Percentiles rank a stretch among this genome's conserved stretches.
Evolutionary conservation across 352 stramenopile genomes (phyloP).

Genomic region (Globisporangium irregulare): DNA sequence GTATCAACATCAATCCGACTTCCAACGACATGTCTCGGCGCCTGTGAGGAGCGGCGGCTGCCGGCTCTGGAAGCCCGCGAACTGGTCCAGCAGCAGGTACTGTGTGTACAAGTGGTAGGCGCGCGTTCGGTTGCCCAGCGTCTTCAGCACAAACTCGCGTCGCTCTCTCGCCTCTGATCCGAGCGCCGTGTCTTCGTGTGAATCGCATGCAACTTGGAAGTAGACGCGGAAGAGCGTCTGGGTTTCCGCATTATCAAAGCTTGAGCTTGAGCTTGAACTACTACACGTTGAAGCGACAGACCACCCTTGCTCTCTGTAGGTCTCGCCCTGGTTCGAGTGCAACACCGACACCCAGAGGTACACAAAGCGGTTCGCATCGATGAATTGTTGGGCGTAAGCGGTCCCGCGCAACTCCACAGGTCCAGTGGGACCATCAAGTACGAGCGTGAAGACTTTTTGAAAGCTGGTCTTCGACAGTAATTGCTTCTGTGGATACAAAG

Average conservation of each 20-base stretch:
- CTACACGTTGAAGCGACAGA: not conserved
- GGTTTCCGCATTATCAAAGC: not conserved
- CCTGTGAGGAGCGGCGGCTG: not conserved
- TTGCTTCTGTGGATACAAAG: not conserved
- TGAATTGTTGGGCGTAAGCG: slow-evolving; percentile 3
- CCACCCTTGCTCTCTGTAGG: slow-evolving; percentile 10
- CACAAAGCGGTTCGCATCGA: not conserved
- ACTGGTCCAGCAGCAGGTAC: not conserved
- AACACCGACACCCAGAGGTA: slow-evolving; percentile 9
- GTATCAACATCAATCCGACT: too few species aligned
- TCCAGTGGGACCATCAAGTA: not conserved
- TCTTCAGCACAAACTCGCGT: slow-evolving; percentile 9
- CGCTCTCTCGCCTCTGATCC: not conserved
- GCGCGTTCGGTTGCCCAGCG: not conserved
- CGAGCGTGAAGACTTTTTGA: too few species aligned
- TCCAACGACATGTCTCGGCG: not conserved
- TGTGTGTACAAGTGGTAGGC: not conserved
- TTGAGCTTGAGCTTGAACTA: not conserved
- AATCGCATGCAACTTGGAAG: slow-evolving; percentile 5
- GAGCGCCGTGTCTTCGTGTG: not conserved
- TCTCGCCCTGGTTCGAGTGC: not conserved
- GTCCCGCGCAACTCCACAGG: not conserved
- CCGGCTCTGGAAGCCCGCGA: not conserved
- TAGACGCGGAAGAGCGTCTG: slow-evolving; percentile 5
- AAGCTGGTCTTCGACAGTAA: not conserved